Base-by-base conservation (phyloP, 768 basidiomycete genomes). In the Flagelloscypha sp. region DNA sequence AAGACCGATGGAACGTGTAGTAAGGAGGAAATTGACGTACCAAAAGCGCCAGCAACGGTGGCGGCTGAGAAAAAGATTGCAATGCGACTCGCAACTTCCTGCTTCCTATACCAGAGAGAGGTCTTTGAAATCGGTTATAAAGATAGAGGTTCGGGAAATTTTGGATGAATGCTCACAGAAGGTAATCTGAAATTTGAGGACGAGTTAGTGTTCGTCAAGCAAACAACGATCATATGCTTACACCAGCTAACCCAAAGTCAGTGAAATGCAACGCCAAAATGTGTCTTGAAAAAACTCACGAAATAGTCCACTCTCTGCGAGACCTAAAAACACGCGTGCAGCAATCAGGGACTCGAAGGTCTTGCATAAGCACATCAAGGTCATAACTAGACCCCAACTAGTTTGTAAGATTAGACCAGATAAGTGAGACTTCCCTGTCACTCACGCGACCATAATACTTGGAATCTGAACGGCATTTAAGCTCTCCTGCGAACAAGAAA, bases 41-140 rank as follows among this genome's bases (percentile, higher is more conserved):
- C 43, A n/a, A 24, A n/a, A 42, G 13, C 27, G 50, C 66, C 76
- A 12, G 75, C 68, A 23, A 72, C 48, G 2, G 74, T 76, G 8
- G 76, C 74, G 24, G 76, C 74, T 13, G 70, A 70, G 51, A 78
- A 78, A 61, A 81, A 79, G 24, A 80, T 59, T 4, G 77, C 74
- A 37, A 77, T 66, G 18, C 78, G 68, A 46, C 55, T 57, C 12
- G 71, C 75, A 28, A 76, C 68, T 46, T 81, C 78, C 35, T 58
- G 57, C 23, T 70, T 60, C 7, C 73, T 65, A 48, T 84, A 74
- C 77, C 78, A 80, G 32, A 74, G 51, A 8, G 72, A 74, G 28
- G 55, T 59, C n/a, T n/a, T n/a, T n/a, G n/a, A n/a, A n/a, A n/a
- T n/a, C n/a, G n/a, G 27, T 27, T 19, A 7, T 33, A n/a, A n/a